These are phyloP conservation scores for Phycomyces nitens DNA, from an alignment of 192 early-diverging fungal species.

Conservation along the genomic window DNA sequence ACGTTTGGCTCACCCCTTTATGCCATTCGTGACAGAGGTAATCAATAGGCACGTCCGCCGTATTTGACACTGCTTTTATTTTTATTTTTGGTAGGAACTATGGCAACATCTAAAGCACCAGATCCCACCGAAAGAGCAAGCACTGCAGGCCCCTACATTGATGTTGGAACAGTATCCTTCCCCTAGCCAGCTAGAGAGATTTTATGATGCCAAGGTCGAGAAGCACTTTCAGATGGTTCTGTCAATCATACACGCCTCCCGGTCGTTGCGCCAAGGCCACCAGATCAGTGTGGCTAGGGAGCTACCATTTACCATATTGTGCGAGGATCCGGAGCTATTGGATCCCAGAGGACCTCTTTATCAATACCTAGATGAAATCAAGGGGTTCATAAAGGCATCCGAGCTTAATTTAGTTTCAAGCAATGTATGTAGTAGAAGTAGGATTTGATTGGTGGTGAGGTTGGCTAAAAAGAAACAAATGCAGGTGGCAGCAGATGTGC, in stretches of 20 bases:
- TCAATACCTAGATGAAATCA: slow-evolving; percentile 36
- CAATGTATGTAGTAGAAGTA: slow-evolving; percentile 23
- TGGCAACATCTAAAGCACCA: slow-evolving; percentile 45
- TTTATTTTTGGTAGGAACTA: slow-evolving; percentile 39
- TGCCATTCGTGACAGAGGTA: slow-evolving; percentile 97
- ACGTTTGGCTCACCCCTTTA: slow-evolving; percentile 89
- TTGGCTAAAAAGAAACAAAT: background rate
- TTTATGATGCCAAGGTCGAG: slow-evolving; percentile 41
- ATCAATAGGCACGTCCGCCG: background rate
- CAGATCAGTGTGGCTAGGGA: slow-evolving; percentile 40
- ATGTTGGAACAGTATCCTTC: slow-evolving; percentile 50
- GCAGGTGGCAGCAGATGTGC: background rate
- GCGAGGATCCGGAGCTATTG: slow-evolving; percentile 29
- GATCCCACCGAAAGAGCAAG: slow-evolving; percentile 15
- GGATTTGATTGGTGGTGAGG: background rate
- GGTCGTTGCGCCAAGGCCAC: slow-evolving; percentile 51
- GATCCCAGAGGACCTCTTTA: slow-evolving; percentile 27
- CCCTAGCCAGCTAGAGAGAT: slow-evolving; percentile 21
- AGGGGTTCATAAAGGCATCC: slow-evolving; percentile 36
- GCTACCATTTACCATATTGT: slow-evolving; percentile 48
- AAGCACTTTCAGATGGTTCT: slow-evolving; percentile 45
- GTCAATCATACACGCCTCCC: slow-evolving; percentile 46
- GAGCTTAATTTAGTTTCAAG: slow-evolving; percentile 19
- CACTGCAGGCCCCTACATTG: slow-evolving; percentile 27
- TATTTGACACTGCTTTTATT: background rate